These are phyloP conservation scores for Pascua guehoae DNA, from an alignment of 1,284 basidiomycete genomes.

Conservation along the genomic window DNA sequence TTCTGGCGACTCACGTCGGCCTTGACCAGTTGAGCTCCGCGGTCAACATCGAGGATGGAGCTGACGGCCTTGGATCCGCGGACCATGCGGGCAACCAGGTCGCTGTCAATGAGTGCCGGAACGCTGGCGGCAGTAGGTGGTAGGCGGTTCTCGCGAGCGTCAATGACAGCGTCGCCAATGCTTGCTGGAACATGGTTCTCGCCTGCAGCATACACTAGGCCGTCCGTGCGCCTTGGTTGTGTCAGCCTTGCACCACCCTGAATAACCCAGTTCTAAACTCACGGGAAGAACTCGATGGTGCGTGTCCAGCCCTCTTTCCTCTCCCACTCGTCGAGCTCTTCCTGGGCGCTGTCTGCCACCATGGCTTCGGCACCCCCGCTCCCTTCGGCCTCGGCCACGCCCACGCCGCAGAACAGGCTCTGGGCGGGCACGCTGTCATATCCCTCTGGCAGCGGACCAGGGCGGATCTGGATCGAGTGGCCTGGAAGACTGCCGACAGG, in stretches of 20 bases:
- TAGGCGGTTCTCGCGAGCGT: conserved; percentile 8
- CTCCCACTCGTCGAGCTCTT: conserved; percentile 3
- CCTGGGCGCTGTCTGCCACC: background rate
- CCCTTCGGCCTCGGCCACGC: background rate
- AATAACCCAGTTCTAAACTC: background rate
- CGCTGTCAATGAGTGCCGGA: conserved; percentile 3
- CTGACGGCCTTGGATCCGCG: conserved; percentile 6
- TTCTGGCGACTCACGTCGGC: conserved; percentile 7
- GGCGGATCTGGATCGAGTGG: conserved; percentile 7
- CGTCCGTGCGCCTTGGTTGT: conserved; percentile 9
- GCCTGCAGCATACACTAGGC: conserved; percentile 11
- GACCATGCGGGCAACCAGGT: conserved; percentile 12
- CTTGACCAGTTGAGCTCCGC: conserved; percentile 11
- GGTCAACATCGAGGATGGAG: conserved; percentile 4
- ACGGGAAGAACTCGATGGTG: conserved; percentile 17
- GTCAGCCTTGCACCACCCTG: background rate
- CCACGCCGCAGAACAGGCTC: conserved; percentile 10
- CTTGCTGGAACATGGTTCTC: conserved; percentile 11
- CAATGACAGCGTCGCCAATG: conserved; percentile 6
- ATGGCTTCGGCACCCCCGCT: background rate
- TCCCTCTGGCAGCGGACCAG: background rate
- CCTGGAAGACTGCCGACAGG: conserved; percentile 9
- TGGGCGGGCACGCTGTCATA: conserved; percentile 8
- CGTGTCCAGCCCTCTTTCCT: conserved; percentile 9
- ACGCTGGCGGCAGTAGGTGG: conserved; percentile 7